phyloP scores from a whole-genome alignment of 2,329 filamentous ascomycete species.

The Ciborinia camelliae region DNA sequence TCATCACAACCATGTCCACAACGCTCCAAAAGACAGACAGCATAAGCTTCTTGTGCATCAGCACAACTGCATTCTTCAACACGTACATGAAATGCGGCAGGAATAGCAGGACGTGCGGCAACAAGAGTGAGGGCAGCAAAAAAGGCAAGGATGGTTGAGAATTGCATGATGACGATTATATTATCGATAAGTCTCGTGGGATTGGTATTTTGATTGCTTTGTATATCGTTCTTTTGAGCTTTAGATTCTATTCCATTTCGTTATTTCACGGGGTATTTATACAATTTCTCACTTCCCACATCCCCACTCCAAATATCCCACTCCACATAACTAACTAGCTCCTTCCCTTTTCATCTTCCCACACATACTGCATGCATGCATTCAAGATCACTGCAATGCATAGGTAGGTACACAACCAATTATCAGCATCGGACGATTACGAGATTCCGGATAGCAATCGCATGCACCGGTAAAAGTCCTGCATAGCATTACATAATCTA shows the following conservation, averaged over 20 bases:
- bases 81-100: background rate
- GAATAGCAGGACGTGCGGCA: conserved; percentile 6
- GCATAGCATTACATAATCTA: background rate
- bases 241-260: background rate
- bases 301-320: background rate
- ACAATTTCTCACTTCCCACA: too few relatives aligned
- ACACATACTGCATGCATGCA: background rate
- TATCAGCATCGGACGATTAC: background rate
- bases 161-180: background rate
- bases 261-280: background rate
- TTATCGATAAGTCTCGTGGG: background rate
- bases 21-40: conserved; percentile 1
- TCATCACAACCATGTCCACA: conserved; percentile 14
- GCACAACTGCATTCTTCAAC: conserved; percentile 12
- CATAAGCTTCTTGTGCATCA: conserved; percentile 6
- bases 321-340: too few relatives aligned
- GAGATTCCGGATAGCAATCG: background rate
- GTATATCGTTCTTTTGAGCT: background rate
- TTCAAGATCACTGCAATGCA: background rate
- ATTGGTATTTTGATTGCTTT: background rate
- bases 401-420: background rate
- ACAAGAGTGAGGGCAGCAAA: background rate
- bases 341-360: background rate
- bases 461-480: background rate
- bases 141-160: conserved; percentile 2